Base-by-base conservation (phyloP, 768 basidiomycete genomes). In the Gyrodon lividus region DNA sequence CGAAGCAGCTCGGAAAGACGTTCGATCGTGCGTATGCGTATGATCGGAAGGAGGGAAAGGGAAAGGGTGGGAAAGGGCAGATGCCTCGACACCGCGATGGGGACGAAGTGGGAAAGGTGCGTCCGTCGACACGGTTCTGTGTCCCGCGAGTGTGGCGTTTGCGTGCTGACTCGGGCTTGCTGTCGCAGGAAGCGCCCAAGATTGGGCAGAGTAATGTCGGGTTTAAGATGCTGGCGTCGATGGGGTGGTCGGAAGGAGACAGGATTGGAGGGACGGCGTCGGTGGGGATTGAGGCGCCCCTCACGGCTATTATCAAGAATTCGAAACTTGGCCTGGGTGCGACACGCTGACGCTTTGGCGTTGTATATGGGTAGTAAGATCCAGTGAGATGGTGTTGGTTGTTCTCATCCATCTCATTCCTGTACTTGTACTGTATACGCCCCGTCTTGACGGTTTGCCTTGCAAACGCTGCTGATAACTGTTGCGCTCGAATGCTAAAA, bases 171-270 rank as follows among this genome's bases (percentile, higher is more conserved):
- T 7, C 7, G 7, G 5, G 26, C 17, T 38, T 16, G 31, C 6
- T 14, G 20, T 13, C 14, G 45, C 26, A 88, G 78, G 84, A 85
- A 43, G 92, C 91, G 13, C 89, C 89, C 2, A 92, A 86, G 72
- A 87, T 98, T 48, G 85, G 80, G 13, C 74, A 80, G 56, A 72
- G 81, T 2, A 98, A 98, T 59, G 62, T 94, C 44, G 96, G 96
- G 0, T 97, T 96, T 73, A 81, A 72, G 71, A 81, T 98, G 82
- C 66, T 98, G 56, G 83, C 86, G 14, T 75, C 79, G 54, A 97
- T 98, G 95, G 95, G 95, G 37, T 96, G 93, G 93, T 66, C 80
- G 3, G 89, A 92, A 60, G 93, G 93, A 0, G 77, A 82, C 37
- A 73, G 78, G 12, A 93, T 96, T 59, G 93, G 93, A 5, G 74